Conservation (phyloP, 2,329 filamentous ascomycete genomes). For the Paradendryphiella salina region DNA sequence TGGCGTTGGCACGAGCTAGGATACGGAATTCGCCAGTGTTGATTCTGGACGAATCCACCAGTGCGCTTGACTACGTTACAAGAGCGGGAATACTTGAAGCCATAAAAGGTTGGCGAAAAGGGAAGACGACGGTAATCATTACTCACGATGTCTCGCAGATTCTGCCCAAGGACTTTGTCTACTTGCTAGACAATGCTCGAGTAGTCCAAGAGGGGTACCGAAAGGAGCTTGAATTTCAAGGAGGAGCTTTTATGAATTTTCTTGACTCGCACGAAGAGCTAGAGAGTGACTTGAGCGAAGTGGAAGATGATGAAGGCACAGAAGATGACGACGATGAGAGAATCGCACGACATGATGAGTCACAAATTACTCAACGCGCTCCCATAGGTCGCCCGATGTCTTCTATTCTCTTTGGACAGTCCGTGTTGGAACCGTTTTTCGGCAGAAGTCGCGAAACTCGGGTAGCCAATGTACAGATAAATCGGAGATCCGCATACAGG, state of each 20-base stretch:
- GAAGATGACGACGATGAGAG: slow-evolving; percentile 23
- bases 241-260: slow-evolving; percentile 51
- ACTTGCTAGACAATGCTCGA: slow-evolving; percentile 71
- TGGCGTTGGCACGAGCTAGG: slow-evolving; percentile 77
- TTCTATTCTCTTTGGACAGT: slow-evolving; percentile 23
- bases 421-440: slow-evolving; percentile 22
- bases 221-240: slow-evolving; percentile 55
- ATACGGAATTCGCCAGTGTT: slow-evolving; percentile 78
- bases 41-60: slow-evolving; percentile 86
- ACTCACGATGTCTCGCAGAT: slow-evolving; percentile 88
- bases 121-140: slow-evolving; percentile 88
- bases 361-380: slow-evolving; percentile 12
- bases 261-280: slow-evolving; percentile 17
- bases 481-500: neutral
- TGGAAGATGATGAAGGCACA: slow-evolving; percentile 1
- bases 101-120: slow-evolving; percentile 74
- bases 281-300: slow-evolving; percentile 6
- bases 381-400: slow-evolving; percentile 24
- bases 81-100: slow-evolving; percentile 70
- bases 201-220: slow-evolving; percentile 72
- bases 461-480: neutral
- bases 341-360: slow-evolving; percentile 22
- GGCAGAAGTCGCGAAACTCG: slow-evolving; percentile 3
- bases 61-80: slow-evolving; percentile 77
- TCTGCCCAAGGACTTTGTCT: slow-evolving; percentile 71